Conservation (phyloP, 1,284 basidiomycete species). For the Porphyrellus sp. region DNA sequence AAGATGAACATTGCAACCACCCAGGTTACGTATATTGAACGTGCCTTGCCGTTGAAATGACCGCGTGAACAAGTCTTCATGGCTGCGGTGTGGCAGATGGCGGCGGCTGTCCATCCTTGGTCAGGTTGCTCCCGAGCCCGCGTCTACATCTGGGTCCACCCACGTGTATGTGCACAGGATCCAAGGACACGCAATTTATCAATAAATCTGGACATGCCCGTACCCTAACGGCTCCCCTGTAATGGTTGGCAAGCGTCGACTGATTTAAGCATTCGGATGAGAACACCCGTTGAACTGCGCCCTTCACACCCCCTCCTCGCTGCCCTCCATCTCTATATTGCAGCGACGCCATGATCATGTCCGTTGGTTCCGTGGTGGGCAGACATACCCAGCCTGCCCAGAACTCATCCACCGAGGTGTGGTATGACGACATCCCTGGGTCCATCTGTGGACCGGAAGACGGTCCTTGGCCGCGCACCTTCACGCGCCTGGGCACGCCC, state of each 20-base stretch:
- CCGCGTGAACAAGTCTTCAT: constrained; percentile 24
- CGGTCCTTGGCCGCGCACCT: constrained; percentile 59
- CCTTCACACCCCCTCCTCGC: background rate
- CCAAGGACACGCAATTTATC: constrained; percentile 18
- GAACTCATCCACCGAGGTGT: constrained; percentile 39
- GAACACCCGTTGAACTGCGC: background rate
- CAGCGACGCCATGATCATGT: constrained; percentile 20
- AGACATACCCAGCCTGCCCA: constrained; percentile 33
- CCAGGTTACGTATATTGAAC: constrained; percentile 13
- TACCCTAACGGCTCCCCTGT: constrained; percentile 22
- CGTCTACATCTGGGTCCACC: constrained; percentile 9
- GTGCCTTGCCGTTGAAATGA: constrained; percentile 25
- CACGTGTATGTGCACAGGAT: constrained; percentile 31
- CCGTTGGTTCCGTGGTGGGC: constrained; percentile 18
- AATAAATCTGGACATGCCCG: constrained; percentile 25
- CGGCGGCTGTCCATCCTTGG: constrained; percentile 21
- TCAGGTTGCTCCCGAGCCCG: constrained; percentile 7
- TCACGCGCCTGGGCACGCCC: constrained; percentile 45
- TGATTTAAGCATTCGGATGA: constrained; percentile 27
- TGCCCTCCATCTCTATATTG: constrained; percentile 1
- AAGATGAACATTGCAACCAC: constrained; percentile 2
- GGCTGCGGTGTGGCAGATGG: constrained; percentile 12
- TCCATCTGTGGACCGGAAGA: constrained; percentile 57
- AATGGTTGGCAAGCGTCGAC: constrained; percentile 30
- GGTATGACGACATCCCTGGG: constrained; percentile 53